Base-by-base conservation (phyloP, 441 rosid species). In the Pelargonium citronellum region DNA sequence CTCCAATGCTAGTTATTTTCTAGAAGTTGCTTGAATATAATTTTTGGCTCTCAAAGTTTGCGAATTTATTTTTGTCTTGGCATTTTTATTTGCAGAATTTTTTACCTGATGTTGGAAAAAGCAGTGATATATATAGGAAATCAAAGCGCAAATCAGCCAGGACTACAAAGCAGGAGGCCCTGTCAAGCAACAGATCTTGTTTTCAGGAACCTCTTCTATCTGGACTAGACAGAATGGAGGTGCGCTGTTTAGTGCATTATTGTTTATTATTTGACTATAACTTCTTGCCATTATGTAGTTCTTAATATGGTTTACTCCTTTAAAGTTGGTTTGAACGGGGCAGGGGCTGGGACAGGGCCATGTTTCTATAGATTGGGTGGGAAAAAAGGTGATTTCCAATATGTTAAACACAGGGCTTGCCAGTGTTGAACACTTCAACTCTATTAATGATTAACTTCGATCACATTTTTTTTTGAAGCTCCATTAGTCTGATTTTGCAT, bases 191-290 rank as follows among this genome's bases (percentile, higher is more conserved):
- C 63, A 77, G 73, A 74, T 55, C 64, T 19, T 70, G 65, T 75
- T 72, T 69, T 58, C 69, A 53, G 62, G 80, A 83, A 46, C 74
- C 79, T 77, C 71, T 77, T 78, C 71, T 77, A 62, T 72, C 77
- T 69, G 75, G 72, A 71, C 53, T 71, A 51, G 47, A 68, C 62
- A 49, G 27, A 27, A 22, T 64, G 24, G 80, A 81, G 83, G 89
- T 81, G 72, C 4, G 43, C 2, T 43, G 30, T 46, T 13, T 46
- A 46, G 24, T 62, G 17, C 43, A 55, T 46, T 68, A 24, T 20
- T 64, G 64, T 37, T 46, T 43, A 43, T 7, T 24, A 62, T 27
- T 62, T 24, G 27, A 62, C 7, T 11, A 62, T 44, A 63, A 11
- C 67, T 27, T 73, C 22, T 60, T 70, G 37, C 3, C 34, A 7